Evolutionary conservation across 805 yeast genomes (phyloP).

Genomic region (Priceomyces fermenticarens): DNA sequence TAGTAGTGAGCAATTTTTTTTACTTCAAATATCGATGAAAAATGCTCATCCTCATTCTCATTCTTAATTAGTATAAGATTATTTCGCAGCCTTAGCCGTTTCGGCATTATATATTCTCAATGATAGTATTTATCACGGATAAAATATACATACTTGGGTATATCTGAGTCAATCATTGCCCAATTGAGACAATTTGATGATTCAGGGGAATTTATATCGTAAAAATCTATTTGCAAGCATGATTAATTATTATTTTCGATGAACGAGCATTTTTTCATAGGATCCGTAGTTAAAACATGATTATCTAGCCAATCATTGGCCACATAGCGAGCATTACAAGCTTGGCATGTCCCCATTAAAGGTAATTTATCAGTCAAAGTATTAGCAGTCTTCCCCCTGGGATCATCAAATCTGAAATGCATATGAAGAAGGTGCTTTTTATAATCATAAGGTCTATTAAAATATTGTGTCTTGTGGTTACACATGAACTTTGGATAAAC

Average conservation of each 20-base stretch:
- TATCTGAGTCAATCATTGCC: conserved; percentile 47
- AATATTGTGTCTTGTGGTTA: conserved; percentile 40
- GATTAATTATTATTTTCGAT: conserved; percentile 39
- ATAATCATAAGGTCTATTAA: conserved; percentile 45
- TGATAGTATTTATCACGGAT: conserved; percentile 39
- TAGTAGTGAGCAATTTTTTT: conserved; percentile 64
- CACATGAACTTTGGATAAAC: conserved; percentile 38
- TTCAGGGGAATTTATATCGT: conserved; percentile 59
- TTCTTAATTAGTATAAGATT: conserved; percentile 14
- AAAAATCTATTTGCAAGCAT: conserved; percentile 67
- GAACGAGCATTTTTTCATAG: conserved; percentile 18
- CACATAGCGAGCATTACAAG: conserved; percentile 47
- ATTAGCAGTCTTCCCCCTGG: conserved; percentile 36
- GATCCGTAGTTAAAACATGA: conserved; percentile 44
- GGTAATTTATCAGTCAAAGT: conserved; percentile 42
- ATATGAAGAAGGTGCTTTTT: conserved; percentile 42
- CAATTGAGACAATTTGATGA: conserved; percentile 60
- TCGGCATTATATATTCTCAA: conserved; percentile 31
- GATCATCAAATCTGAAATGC: conserved; percentile 42
- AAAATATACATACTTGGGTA: conserved; percentile 38
- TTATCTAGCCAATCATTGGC: conserved; percentile 56
- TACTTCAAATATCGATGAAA: conserved; percentile 14
- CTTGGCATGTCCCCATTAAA: conserved; percentile 33
- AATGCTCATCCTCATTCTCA: conserved; percentile 66
- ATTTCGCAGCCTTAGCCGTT: too few relatives aligned